A percentile compares a stretch with the other conserved stretches of the same genome.
These are phyloP conservation scores for Diplotaxis tenuifolia DNA, from an alignment of 345 rosid genomes.

Conservation along the genomic window DNA sequence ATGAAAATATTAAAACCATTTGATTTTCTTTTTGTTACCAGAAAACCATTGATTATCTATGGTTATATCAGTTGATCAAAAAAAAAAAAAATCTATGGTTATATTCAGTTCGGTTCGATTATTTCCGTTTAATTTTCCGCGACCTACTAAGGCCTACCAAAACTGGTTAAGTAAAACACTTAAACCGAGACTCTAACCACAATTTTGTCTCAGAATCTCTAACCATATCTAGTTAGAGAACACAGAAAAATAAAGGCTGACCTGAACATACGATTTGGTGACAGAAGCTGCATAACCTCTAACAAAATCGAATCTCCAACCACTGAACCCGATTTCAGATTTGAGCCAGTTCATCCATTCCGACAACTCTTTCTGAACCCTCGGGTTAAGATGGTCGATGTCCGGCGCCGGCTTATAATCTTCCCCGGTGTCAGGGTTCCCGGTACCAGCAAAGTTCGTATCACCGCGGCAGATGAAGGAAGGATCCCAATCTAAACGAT, in stretches of 20 bases:
- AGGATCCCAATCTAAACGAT: slow-evolving; percentile 86
- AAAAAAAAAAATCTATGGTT: no score
- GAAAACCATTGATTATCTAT: no score
- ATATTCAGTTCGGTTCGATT: no score
- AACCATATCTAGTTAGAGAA: background rate
- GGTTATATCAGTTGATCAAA: no score
- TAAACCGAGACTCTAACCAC: background rate
- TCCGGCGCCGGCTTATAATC: slow-evolving; percentile 62
- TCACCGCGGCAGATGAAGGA: slow-evolving; percentile 64
- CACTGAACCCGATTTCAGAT: slow-evolving; percentile 63
- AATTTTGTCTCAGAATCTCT: background rate
- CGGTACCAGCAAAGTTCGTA: slow-evolving; percentile 50
- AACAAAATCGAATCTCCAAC: slow-evolving; percentile 79
- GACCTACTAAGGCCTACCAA: background rate
- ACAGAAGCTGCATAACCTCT: slow-evolving; percentile 62
- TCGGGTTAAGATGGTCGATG: slow-evolving; percentile 73
- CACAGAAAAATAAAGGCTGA: background rate
- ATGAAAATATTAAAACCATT: no score
- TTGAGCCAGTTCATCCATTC: slow-evolving; percentile 96
- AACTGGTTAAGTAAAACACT: background rate
- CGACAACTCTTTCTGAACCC: slow-evolving; percentile 62
- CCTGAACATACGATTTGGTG: slow-evolving; percentile 48
- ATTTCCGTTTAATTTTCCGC: no score
- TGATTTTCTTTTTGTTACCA: no score
- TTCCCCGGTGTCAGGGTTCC: slow-evolving; percentile 68